These are phyloP conservation scores for Paramecium pentaurelia DNA, from an alignment of 73 alveolate genomes.

Conservation along the genomic window DNA sequence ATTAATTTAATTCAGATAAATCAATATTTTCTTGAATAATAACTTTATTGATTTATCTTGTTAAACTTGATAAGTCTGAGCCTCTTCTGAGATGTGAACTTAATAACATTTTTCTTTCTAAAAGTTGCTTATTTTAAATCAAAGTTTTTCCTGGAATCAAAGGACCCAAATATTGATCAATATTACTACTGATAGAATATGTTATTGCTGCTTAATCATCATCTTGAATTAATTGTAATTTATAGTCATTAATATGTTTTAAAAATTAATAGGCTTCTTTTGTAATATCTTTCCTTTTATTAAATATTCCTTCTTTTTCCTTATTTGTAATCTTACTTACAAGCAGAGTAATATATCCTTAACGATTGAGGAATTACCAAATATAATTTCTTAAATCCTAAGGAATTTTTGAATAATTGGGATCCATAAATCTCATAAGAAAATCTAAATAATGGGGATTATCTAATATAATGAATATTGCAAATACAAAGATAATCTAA, in stretches of 20 bases:
- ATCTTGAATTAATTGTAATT: neutral
- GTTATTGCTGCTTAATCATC: neutral
- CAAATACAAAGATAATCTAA: neutral
- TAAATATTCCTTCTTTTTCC: neutral
- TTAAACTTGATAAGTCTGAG: neutral
- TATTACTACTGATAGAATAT: neutral
- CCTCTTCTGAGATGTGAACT: neutral
- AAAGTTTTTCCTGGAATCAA: slow-evolving; percentile 1
- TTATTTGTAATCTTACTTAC: neutral
- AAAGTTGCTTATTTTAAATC: neutral
- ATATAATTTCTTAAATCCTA: neutral
- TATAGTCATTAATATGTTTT: neutral
- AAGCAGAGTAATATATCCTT: neutral
- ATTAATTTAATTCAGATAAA: neutral
- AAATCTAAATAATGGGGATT: neutral
- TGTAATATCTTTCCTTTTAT: neutral
- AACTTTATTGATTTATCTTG: neutral
- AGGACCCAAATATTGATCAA: neutral
- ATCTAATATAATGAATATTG: neutral
- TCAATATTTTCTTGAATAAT: neutral
- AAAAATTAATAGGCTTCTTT: neutral
- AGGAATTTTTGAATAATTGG: neutral
- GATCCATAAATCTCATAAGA: neutral
- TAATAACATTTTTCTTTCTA: neutral
- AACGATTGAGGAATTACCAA: neutral